Evolutionary conservation across 805 yeast species (phyloP).

Genomic region (Starmera quercuum): DNA sequence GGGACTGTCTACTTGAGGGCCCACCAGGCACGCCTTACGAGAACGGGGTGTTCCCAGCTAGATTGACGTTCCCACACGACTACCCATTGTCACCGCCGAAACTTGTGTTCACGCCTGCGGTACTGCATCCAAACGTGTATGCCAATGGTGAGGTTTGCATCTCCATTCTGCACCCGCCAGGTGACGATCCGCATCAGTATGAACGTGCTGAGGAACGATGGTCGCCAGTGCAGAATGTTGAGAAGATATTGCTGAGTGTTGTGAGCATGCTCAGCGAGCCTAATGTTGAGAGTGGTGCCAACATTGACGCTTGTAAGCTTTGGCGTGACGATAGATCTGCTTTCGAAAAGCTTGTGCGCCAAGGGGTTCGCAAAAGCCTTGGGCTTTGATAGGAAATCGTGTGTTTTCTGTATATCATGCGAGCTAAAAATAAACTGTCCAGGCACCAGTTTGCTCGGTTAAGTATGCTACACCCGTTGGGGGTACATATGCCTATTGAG

Average conservation of each 20-base stretch:
- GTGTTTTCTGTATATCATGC: not conserved
- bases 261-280: constrained; percentile 97
- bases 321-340: constrained; percentile 82
- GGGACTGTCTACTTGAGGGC: constrained; percentile 84
- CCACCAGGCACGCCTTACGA: constrained; percentile 82
- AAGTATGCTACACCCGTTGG: too few species aligned
- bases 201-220: constrained; percentile 95
- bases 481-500: too few species aligned
- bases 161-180: constrained; percentile 91
- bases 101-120: constrained; percentile 68
- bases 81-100: constrained; percentile 81
- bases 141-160: constrained; percentile 95
- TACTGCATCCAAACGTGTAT: constrained; percentile 90
- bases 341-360: constrained; percentile 57
- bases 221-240: constrained; percentile 98
- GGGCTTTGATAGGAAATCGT: too few species aligned
- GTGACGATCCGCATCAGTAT: constrained; percentile 94
- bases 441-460: too few species aligned
- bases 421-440: too few species aligned
- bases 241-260: constrained; percentile 86
- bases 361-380: constrained; percentile 61
- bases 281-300: constrained; percentile 93
- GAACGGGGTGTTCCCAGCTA: constrained; percentile 81
- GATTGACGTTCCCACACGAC: constrained; percentile 63
- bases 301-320: constrained; percentile 68